Base-by-base conservation (phyloP, 2,329 filamentous ascomycete genomes). In the Lachnellula subtilissima region DNA sequence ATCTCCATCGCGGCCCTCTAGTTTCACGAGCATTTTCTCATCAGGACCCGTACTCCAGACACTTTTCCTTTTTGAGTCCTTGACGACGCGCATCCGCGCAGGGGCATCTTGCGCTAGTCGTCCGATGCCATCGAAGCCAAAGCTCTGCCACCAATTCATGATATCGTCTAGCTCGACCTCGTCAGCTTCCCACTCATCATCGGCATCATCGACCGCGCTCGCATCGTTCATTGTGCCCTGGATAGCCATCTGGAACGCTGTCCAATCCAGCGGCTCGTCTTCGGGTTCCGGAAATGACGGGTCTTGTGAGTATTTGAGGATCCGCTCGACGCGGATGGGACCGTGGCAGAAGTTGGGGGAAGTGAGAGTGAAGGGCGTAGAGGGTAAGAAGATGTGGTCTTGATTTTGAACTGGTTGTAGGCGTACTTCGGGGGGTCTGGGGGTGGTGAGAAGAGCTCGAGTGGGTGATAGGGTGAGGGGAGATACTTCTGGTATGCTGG, bases 161-260 rank as follows among this genome's bases (percentile, higher is more conserved):
- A 69, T 56, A 5, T 60, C 59, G 28, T 66, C 63, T 1, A 61
- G 12, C 22, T 64, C 62, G 3, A 52, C 50, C 46, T 65, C 62
- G 36, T 63, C 59, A 8, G 39, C 50, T 45, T 63, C 59, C 50
- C 48, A 55, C 6, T 62, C 52, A 9, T 36, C 53, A 40, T 64
- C 36, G 8, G 22, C 57, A 19, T 54, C 53, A 32, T 65, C 23
- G 11, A 14, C 57, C 19, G 51, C 50, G 39, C 49, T 39, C 1
- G 51, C 22, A 39, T 60, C 80, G 32, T 78, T 79, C 2, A 79
- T 78, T 5, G 79, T 80, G 43, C 82, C 82, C 0, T 81, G 71
- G 50, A 85, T 84, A 15, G 83, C 82, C 76, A 85, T 84, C 69
- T 86, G 83, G 65, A 85, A 86, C 3, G 82, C 82, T 5, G 79